These are phyloP conservation scores for Nyctanthes arbortristis DNA, from an alignment of 257 asterid species.

Conservation along the genomic window DNA sequence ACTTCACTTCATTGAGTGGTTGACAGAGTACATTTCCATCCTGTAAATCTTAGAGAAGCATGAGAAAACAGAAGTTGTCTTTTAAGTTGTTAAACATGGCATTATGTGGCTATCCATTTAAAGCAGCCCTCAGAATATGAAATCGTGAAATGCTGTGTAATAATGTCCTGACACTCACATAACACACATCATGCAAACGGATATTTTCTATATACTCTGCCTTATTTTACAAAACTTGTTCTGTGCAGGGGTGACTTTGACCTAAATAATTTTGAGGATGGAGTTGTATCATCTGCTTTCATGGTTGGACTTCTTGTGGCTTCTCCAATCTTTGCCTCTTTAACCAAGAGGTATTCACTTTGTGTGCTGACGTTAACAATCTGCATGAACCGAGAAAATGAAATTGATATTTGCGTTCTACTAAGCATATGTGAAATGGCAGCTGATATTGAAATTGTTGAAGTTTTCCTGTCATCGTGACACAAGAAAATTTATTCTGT, in stretches of 20 bases:
- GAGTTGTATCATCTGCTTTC: slow-evolving; percentile 92
- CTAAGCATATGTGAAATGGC: background rate
- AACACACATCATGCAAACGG: background rate
- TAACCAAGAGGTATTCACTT: slow-evolving; percentile 66
- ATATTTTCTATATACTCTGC: background rate
- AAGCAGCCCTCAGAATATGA: background rate
- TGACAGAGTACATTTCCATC: background rate
- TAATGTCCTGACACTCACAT: background rate
- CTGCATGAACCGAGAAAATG: background rate
- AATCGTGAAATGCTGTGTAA: background rate
- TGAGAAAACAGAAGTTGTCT: background rate
- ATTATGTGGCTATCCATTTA: background rate
- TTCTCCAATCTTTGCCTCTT: slow-evolving; percentile 91
- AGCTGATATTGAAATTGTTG: background rate
- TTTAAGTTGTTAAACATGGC: background rate
- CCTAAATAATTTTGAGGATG: slow-evolving; percentile 90
- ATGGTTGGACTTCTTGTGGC: slow-evolving; percentile 99
- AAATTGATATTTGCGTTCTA: slow-evolving; percentile 2
- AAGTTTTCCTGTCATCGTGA: background rate
- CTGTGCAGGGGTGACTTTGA: slow-evolving; percentile 77
- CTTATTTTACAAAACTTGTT: slow-evolving; percentile 18
- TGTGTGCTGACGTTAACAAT: background rate
- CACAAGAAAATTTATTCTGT: too few relatives aligned
- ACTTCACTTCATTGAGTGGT: background rate
- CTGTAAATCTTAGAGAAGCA: background rate